A percentile compares a stretch with the other conserved stretches of the same genome.
Conservation (phyloP, 176 grass and related monocot species). For the Poa annua region DNA sequence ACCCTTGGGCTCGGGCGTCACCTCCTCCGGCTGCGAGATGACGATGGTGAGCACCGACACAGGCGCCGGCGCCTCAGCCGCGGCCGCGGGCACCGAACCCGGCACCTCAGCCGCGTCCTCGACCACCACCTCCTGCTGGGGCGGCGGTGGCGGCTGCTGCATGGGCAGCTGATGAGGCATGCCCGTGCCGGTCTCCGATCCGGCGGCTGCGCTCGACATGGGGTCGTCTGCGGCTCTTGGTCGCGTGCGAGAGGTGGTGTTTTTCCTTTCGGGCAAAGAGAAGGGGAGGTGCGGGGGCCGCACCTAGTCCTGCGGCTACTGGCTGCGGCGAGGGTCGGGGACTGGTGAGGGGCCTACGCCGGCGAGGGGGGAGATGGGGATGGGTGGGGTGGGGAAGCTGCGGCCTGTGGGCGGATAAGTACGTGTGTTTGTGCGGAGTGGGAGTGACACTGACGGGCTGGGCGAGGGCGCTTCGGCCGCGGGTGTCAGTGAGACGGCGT, state of each 20-base stretch:
- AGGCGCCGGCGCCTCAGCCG: slow-evolving; percentile 13
- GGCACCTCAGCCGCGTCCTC: neutral
- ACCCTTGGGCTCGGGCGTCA: slow-evolving; percentile 41
- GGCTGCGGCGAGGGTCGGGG: slow-evolving; percentile 38
- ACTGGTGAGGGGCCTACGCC: slow-evolving; percentile 38
- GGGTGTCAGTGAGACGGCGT: neutral
- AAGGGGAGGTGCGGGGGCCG: neutral
- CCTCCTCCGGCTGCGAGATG: slow-evolving; percentile 69
- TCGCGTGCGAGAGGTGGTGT: slow-evolving; percentile 11
- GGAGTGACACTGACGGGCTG: neutral
- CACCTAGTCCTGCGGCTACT: slow-evolving; percentile 47
- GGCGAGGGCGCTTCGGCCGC: accelerated
- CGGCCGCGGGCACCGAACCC: slow-evolving; percentile 6
- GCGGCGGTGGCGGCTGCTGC: neutral
- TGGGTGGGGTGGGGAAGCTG: slow-evolving; percentile 34
- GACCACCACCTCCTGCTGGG: slow-evolving; percentile 40
- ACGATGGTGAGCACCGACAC: slow-evolving; percentile 59
- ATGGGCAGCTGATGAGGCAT: neutral
- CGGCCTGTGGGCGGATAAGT: slow-evolving; percentile 27
- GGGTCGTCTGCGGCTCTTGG: slow-evolving; percentile 7
- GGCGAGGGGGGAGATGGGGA: slow-evolving; percentile 30
- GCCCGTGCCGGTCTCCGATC: slow-evolving; percentile 23
- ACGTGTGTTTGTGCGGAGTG: neutral
- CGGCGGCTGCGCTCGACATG: slow-evolving; percentile 48
- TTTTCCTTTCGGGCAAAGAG: slow-evolving; percentile 6